Evolutionary conservation across 805 yeast species (phyloP), one percentile per base, ranked within the genome.

Genomic region (Huiozyma naganishii): DNA sequence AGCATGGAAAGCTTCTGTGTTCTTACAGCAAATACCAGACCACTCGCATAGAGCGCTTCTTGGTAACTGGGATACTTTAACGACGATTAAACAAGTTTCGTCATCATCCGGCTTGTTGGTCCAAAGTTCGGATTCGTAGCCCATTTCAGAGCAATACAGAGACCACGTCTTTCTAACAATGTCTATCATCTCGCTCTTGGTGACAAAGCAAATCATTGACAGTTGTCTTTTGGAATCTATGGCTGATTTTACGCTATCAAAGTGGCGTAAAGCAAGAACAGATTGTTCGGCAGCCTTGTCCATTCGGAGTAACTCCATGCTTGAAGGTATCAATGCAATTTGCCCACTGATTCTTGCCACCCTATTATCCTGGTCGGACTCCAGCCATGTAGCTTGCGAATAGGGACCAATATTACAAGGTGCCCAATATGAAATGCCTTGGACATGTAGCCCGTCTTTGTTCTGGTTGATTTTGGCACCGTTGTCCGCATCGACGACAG

Each of bases 351-450:
- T 59, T 33, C 72, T 69, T 2, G 82, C 79, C 6, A 78, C 61
- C 28, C 71, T 63, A 44, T 77, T 74, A 13, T 57, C 57, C 10
- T 55, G 60, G 48, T 77, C 79, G n/a, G 45, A 41, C 5, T 73
- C 61, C 6, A 42, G 43, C 58, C 61, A 62, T 8, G 79, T 76
- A 0, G 89, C 75, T 62, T 92, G 98, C 0, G 98, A 90, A 58
- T 92, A 92, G 0, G 98, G 98, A 0, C 98, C 98, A 39, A 92
- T 92, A 52, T 92, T 92, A 33, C 95, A 90, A 0, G 98, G 98
- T 0, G 97, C 97, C 98, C 98, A 92, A 59, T 84, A 89, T 36
- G 97, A 88, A 46, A 89, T 71, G 1, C 97, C 88, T 53, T 92
- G 90, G 7, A 92, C 87, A 56, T 92, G 97, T 11, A 90, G 66